phyloP scores from a whole-genome alignment of 768 basidiomycete species.

The Collybiopsis luxurians region DNA sequence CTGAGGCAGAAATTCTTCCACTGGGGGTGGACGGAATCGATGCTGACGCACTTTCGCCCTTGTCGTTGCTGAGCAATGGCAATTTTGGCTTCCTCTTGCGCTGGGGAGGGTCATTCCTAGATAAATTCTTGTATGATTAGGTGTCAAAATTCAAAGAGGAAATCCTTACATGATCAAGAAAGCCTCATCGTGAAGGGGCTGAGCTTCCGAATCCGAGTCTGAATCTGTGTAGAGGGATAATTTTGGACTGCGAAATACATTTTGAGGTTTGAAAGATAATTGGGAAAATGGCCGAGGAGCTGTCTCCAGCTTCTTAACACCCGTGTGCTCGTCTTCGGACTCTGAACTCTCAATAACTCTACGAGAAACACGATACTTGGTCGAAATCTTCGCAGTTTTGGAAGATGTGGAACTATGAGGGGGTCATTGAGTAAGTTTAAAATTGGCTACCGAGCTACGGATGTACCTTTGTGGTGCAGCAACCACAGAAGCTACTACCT shows the following conservation, averaged over 20 bases:
- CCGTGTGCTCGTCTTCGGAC: constrained; percentile 21
- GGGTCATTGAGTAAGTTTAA: neutral
- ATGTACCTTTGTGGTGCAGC: neutral
- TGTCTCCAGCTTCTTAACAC: neutral
- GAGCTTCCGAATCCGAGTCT: constrained; percentile 8
- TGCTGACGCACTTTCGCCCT: constrained; percentile 9
- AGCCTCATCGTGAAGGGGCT: constrained; percentile 18
- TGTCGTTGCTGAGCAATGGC: constrained; percentile 12
- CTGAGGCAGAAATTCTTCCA: neutral
- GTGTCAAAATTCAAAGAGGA: neutral
- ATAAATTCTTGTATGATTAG: neutral
- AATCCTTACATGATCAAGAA: constrained; percentile 33
- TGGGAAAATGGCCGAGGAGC: neutral
- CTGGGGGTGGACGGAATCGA: neutral
- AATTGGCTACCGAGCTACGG: neutral
- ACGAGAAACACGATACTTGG: constrained; percentile 16
- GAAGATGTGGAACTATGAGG: neutral
- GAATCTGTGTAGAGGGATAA: constrained; percentile 4
- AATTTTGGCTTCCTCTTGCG: constrained; percentile 42
- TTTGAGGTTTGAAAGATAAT: neutral
- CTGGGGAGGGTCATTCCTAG: constrained; percentile 45
- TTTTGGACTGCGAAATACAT: neutral
- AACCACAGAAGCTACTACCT: neutral
- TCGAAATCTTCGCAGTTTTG: constrained; percentile 1
- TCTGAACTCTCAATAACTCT: constrained; percentile 35